These are phyloP conservation scores for Psilocybe sp. DNA, from an alignment of 768 basidiomycete species.

Conservation along the genomic window DNA sequence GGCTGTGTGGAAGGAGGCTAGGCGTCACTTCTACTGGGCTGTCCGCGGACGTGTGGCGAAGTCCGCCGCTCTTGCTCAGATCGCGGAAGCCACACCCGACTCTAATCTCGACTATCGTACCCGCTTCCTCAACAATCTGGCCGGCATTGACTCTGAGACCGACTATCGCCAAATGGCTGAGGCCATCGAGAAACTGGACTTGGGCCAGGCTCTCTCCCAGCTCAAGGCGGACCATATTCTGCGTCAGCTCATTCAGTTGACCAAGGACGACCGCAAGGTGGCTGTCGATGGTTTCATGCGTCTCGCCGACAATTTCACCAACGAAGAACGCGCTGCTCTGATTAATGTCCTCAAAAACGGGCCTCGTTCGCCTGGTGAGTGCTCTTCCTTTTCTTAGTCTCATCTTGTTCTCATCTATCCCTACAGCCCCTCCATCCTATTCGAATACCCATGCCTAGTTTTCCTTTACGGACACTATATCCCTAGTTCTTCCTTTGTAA, in stretches of 20 bases:
- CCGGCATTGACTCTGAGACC: slow-evolving; percentile 48
- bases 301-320: slow-evolving; percentile 67
- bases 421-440: slow-evolving; percentile 36
- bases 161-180: slow-evolving; percentile 59
- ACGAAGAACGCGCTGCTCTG: slow-evolving; percentile 67
- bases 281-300: slow-evolving; percentile 72
- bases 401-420: slow-evolving; percentile 3
- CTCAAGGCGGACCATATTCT: slow-evolving; percentile 70
- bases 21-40: slow-evolving; percentile 92
- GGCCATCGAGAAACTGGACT: slow-evolving; percentile 68
- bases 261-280: slow-evolving; percentile 75
- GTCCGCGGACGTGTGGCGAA: slow-evolving; percentile 79
- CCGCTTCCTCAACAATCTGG: slow-evolving; percentile 60
- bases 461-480: not conserved
- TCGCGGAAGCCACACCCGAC: slow-evolving; percentile 72
- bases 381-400: not conserved
- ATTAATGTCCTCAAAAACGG: slow-evolving; percentile 59
- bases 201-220: slow-evolving; percentile 58
- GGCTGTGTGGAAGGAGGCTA: slow-evolving; percentile 83
- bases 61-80: slow-evolving; percentile 56
- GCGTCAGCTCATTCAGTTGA: slow-evolving; percentile 61
- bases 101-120: slow-evolving; percentile 65
- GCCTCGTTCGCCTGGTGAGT: slow-evolving; percentile 58
- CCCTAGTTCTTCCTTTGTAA: not conserved
- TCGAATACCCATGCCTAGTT: slow-evolving; percentile 21